Base-by-base conservation (phyloP, 2,329 filamentous ascomycete genomes). In the Pyrenophora seminiperda region DNA sequence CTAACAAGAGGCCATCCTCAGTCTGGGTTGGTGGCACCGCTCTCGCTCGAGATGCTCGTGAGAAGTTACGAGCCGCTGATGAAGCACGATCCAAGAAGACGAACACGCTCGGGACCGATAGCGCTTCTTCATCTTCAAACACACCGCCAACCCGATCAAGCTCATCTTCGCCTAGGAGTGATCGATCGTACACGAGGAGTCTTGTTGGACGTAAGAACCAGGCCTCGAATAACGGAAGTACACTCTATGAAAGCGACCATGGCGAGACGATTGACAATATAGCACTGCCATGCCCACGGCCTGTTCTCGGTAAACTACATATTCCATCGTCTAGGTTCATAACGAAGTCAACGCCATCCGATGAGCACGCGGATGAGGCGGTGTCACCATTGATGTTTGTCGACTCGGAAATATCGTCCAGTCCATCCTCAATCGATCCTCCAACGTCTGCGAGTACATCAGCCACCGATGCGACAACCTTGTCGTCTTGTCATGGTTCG, bases 61-160 rank as follows among this genome's bases (percentile, higher is more conserved):
- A 61, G 4, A 63, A 62, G 37, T 47, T 69, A 13, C 59, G 62
- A 33, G 61, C 52, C 1, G 53, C 59, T 2, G 66, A 69, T 29
- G 59, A 67, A 57, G 62, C 60, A 24, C 61, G 56, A 22, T 34
- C 43, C 32, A 53, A 38, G 14, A 62, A 39, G n/a, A 15, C 7
- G 1, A 39, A 20, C 3, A 19, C n/a, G 0, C 34, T 17, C 17
- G 14, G 20, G 18, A 19, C 29, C n/a, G 13, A 33, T n/a, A 18
- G 9, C 7, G 7, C 33, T 13, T 36, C 15, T 7, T 9, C 32
- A 17, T 17, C 5, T 10, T 18, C 2, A 9, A 4, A 14, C 32
- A 19, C 3, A 17, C 27, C 27, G 10, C 13, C 15, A 20, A 41
- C 15, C 10, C 27, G n/a, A 4, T 10, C 24, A 27, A 22, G 10